Evolutionary conservation across 169 alveolate genomes (phyloP).

Genomic region (Cryptosporidium ubiquitum): DNA sequence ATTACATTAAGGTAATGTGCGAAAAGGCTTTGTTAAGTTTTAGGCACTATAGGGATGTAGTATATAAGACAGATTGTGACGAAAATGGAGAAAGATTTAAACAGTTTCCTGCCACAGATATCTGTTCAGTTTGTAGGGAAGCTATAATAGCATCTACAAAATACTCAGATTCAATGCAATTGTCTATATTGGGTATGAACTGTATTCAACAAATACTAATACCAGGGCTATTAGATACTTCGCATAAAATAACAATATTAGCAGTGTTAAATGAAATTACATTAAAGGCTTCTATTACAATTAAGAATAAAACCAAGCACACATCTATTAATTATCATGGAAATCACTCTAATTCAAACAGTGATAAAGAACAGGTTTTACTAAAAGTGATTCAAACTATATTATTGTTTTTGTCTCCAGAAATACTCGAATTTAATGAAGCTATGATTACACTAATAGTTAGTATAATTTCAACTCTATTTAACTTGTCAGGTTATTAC

Average conservation of each 20-base stretch:
- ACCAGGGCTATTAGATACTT: slow-evolving; percentile 70
- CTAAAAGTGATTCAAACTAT: slow-evolving; percentile 54
- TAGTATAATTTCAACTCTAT: slow-evolving; percentile 50
- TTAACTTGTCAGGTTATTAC: slow-evolving; percentile 25
- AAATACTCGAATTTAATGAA: slow-evolving; percentile 53
- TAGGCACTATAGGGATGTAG: slow-evolving; percentile 57
- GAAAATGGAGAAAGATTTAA: neutral
- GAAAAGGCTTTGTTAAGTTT: slow-evolving; percentile 62
- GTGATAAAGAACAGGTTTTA: slow-evolving; percentile 63
- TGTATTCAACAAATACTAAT: slow-evolving; percentile 50
- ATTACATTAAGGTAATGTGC: slow-evolving; percentile 52
- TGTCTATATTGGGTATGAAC: slow-evolving; percentile 57
- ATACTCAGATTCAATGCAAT: neutral
- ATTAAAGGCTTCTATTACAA: slow-evolving; percentile 13
- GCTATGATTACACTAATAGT: slow-evolving; percentile 38
- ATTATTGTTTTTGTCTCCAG: slow-evolving; percentile 56
- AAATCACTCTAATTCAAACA: neutral
- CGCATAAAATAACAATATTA: slow-evolving; percentile 44
- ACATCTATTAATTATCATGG: neutral
- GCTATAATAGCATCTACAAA: slow-evolving; percentile 56
- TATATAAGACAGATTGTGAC: slow-evolving; percentile 7
- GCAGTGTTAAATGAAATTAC: slow-evolving; percentile 67
- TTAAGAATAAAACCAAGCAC: neutral
- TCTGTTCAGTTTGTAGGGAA: slow-evolving; percentile 67
- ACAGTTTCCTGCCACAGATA: slow-evolving; percentile 52